Base-by-base conservation (phyloP, 805 yeast genomes). In the Schizosaccharomyces lindneri region DNA sequence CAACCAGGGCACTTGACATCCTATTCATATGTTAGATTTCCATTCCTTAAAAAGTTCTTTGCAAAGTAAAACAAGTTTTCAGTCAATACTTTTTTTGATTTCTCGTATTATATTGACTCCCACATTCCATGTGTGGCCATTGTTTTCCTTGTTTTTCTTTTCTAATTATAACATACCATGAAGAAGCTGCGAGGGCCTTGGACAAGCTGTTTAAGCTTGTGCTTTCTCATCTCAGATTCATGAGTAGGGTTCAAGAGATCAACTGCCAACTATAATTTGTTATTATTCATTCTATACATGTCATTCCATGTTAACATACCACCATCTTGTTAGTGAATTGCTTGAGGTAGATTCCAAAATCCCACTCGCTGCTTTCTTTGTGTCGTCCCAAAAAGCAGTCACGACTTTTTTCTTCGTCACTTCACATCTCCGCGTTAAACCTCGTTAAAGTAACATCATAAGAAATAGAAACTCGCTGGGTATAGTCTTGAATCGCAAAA, bases 1-100 rank as follows among this genome's bases (percentile, higher is more conserved):
- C 99, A 93, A 73, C 98, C 97, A 78, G 95, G 97, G 79, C 98
- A 93, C 79, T 90, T 93, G 72, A 93, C 98, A 75, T 93, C 99
- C 60, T 57, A 21, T 4, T 19, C n/a, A 57, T 15, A 36, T 39
- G 60, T 57, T 31, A 57, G 60, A 48, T 19, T 32, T n/a, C 27
- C n/a, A 7, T 46, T 36, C 4, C 36, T 6, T n/a, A n/a, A n/a
- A 2, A 1, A 5, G 7, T 57, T 15, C 15, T 5, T 36, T 36
- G 41, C 17, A 36, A 36, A 36, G 11, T 13, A 36, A 36, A 11
- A 13, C 13, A 36, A 36, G 15, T 7, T 36, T 11, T 13, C 13
- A 6, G 7, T 13, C 41, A 7, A 9, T 6, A 36, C 13, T 7
- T 2, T 15, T 36, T 36, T 36, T 3, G 3, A 13, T 5, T 36